Evolutionary conservation across 352 stramenopile genomes (phyloP).

Genomic region (Phytophthora ohioensis): DNA sequence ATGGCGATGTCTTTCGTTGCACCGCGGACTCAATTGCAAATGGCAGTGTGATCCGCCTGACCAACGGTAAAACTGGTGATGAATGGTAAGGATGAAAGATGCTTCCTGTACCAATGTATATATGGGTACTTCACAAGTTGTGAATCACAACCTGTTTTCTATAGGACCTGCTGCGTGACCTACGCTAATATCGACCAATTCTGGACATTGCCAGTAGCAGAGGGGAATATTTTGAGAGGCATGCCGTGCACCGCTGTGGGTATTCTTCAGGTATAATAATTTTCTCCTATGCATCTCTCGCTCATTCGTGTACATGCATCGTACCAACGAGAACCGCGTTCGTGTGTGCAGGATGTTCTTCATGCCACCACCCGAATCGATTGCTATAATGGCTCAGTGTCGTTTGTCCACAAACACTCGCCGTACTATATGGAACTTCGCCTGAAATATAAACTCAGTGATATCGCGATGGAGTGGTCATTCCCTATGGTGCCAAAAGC

Average conservation of each 20-base stretch:
- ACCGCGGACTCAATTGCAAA: background rate
- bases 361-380: background rate
- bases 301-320: too few relatives aligned
- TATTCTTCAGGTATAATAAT: conserved; percentile 12
- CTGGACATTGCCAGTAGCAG: background rate
- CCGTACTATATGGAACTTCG: conserved; percentile 26
- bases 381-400: background rate
- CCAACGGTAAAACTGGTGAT: conserved; percentile 9
- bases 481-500: conserved; percentile 11
- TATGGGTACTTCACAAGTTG: too few relatives aligned
- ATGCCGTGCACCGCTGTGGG: conserved; percentile 15
- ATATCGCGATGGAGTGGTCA: background rate
- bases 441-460: background rate
- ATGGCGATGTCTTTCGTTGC: background rate
- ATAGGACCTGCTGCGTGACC: conserved; percentile 13
- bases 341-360: background rate
- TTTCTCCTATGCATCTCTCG: background rate
- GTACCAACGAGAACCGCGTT: too few relatives aligned
- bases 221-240: background rate
- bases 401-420: conserved; percentile 16
- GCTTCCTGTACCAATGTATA: too few relatives aligned
- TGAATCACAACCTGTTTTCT: background rate
- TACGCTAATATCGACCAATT: conserved; percentile 14
- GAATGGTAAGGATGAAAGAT: background rate
- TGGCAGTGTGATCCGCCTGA: conserved; percentile 9